These are phyloP conservation scores for Colletotrichum endophyticum DNA, from an alignment of 2,329 filamentous ascomycete species.

Conservation along the genomic window DNA sequence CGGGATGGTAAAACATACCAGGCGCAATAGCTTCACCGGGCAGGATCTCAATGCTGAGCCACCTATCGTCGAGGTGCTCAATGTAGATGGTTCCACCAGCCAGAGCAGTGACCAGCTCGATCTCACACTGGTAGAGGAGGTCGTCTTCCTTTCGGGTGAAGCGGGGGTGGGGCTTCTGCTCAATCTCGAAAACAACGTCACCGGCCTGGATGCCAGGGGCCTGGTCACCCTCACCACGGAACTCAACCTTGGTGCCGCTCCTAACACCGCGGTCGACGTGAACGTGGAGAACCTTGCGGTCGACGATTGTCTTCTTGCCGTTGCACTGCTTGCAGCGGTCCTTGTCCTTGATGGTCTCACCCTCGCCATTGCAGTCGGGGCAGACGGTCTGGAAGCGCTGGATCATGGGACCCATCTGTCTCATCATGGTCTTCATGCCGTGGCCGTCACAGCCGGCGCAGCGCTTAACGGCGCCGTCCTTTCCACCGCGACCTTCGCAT, in stretches of 20 bases:
- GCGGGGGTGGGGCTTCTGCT: conserved; percentile 96
- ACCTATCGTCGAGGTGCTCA: conserved; percentile 96
- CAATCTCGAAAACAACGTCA: conserved; percentile 98
- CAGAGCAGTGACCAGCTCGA: conserved; percentile 93
- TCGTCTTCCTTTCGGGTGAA: conserved; percentile 98
- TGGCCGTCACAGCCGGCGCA: conserved; percentile 90
- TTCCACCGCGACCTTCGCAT: conserved; percentile 92
- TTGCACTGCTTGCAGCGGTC: conserved; percentile 96
- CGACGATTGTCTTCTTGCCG: conserved; percentile 97
- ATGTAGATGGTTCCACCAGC: conserved; percentile 90
- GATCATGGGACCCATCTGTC: conserved; percentile 99
- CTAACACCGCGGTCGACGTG: conserved; percentile 95
- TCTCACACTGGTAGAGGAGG: conserved; percentile 91
- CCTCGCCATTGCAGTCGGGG: conserved; percentile 96
- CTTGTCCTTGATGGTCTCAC: conserved; percentile 95
- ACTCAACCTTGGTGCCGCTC: conserved; percentile 95
- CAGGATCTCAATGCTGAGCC: conserved; percentile 90
- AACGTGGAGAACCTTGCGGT: conserved; percentile 97
- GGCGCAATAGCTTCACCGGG: conserved; percentile 94
- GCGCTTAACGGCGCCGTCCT: conserved; percentile 96
- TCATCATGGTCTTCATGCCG: conserved; percentile 99
- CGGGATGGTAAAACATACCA: conserved; percentile 62
- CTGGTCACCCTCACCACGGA: conserved; percentile 96
- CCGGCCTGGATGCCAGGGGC: conserved; percentile 91
- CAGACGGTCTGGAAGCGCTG: conserved; percentile 99